phyloP scores from a whole-genome alignment of 2,329 filamentous ascomycete species.

The Colletotrichum trifolii region DNA sequence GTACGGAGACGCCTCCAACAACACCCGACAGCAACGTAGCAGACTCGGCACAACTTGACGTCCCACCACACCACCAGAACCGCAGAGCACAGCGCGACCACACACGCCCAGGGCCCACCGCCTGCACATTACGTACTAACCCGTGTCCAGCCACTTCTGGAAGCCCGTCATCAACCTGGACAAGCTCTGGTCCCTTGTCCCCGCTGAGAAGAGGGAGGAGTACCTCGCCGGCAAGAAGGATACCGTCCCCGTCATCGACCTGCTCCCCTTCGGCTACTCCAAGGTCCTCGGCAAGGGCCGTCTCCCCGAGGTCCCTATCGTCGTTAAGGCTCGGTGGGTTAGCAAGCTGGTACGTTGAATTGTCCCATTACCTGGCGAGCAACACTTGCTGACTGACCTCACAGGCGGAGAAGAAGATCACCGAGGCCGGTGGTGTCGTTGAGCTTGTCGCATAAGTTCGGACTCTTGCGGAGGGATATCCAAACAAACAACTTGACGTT shows the following conservation, averaged over 20 bases:
- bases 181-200: slow-evolving; percentile 98
- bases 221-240: slow-evolving; percentile 89
- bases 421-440: slow-evolving; percentile 93
- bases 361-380: background rate
- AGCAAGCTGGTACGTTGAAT: slow-evolving; percentile 71
- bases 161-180: slow-evolving; percentile 99
- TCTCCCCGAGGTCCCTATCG: slow-evolving; percentile 90
- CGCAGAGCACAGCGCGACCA: slow-evolving; percentile 11
- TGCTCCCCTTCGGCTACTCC: slow-evolving; percentile 96
- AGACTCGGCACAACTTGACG: background rate
- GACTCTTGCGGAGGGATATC: slow-evolving; percentile 21
- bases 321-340: slow-evolving; percentile 96
- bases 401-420: slow-evolving; percentile 95
- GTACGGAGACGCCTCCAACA: background rate
- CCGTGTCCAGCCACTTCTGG: slow-evolving; percentile 79
- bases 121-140: slow-evolving; percentile 6
- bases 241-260: slow-evolving; percentile 97
- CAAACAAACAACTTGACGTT: slow-evolving; percentile 19
- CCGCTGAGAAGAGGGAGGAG: slow-evolving; percentile 90
- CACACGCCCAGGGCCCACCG: background rate
- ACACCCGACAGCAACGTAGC: background rate
- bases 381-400: slow-evolving; percentile 6
- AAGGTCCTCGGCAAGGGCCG: slow-evolving; percentile 99
- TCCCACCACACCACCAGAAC: background rate
- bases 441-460: slow-evolving; percentile 85